Conservation (phyloP, 106 monocot species). For the Dendrobium chrysotoxum region DNA sequence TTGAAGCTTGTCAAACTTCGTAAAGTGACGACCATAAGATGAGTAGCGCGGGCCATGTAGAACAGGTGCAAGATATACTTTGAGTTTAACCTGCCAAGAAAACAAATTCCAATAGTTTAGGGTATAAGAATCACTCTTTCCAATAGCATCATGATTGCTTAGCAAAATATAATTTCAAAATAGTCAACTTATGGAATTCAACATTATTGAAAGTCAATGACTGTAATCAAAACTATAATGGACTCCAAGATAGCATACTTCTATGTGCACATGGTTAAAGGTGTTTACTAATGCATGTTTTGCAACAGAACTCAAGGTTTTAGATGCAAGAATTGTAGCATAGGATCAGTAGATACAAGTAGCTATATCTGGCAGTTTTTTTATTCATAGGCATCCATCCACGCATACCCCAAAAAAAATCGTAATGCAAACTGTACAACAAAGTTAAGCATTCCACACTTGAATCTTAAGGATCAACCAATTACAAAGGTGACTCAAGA, state of each 20-base stretch:
- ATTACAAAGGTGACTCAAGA: neutral
- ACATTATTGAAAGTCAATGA: neutral
- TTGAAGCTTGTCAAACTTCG: constrained; percentile 42
- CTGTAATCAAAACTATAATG: neutral
- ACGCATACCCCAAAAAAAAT: neutral
- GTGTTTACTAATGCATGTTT: neutral
- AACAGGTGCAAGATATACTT: constrained; percentile 59
- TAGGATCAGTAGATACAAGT: neutral
- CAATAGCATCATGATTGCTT: neutral
- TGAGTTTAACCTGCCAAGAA: constrained; percentile 38
- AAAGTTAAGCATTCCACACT: neutral
- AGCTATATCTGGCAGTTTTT: neutral
- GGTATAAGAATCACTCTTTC: neutral
- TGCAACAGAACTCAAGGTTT: neutral
- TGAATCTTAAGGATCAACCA: neutral
- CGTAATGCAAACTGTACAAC: neutral
- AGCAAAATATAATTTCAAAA: neutral
- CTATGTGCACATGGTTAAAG: neutral
- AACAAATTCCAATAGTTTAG: neutral
- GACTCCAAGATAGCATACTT: neutral
- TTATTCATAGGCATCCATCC: neutral
- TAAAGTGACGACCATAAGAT: constrained; percentile 61
- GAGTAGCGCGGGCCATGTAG: constrained; percentile 53
- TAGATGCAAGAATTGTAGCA: neutral
- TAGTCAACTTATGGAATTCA: neutral